Conservation (phyloP, 1,139 yeast genomes). For the Magnusiomyces ingens region DNA sequence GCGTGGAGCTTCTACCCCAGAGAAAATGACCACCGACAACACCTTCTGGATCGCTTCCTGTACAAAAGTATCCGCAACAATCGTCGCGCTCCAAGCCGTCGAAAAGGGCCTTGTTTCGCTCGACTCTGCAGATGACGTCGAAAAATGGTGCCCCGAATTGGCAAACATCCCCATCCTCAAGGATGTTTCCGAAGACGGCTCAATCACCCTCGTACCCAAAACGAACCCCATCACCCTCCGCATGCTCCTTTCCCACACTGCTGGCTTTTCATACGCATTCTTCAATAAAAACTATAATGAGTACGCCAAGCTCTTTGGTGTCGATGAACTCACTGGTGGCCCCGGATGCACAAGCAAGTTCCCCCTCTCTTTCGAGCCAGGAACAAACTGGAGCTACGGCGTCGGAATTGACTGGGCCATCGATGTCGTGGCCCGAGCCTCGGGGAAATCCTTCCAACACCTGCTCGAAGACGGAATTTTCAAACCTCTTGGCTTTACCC, state of each 20-base stretch:
- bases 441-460: conserved; percentile 41
- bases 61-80: conserved; percentile 44
- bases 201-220: conserved; percentile 35
- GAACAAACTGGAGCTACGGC: conserved; percentile 49
- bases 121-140: conserved; percentile 33
- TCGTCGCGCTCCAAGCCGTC: conserved; percentile 42
- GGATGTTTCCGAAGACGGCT: conserved; percentile 34
- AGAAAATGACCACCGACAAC: conserved; percentile 29
- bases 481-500: conserved; percentile 36
- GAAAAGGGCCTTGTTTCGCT: conserved; percentile 41
- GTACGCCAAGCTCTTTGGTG: conserved; percentile 13
- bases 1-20: conserved; percentile 21
- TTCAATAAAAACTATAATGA: conserved; percentile 27
- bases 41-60: conserved; percentile 40
- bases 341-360: conserved; percentile 21
- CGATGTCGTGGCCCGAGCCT: conserved; percentile 39
- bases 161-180: conserved; percentile 37
- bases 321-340: conserved; percentile 16
- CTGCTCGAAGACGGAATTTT: conserved; percentile 39
- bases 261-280: conserved; percentile 24
- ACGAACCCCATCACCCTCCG: conserved; percentile 39
- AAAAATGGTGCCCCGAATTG: conserved; percentile 39
- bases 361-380: conserved; percentile 50
- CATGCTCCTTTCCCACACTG: conserved; percentile 45
- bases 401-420: conserved; percentile 51